Evolutionary conservation across 805 yeast species (phyloP), one percentile per base, ranked within the genome.

Genomic region (Kodamaea laetipori): DNA sequence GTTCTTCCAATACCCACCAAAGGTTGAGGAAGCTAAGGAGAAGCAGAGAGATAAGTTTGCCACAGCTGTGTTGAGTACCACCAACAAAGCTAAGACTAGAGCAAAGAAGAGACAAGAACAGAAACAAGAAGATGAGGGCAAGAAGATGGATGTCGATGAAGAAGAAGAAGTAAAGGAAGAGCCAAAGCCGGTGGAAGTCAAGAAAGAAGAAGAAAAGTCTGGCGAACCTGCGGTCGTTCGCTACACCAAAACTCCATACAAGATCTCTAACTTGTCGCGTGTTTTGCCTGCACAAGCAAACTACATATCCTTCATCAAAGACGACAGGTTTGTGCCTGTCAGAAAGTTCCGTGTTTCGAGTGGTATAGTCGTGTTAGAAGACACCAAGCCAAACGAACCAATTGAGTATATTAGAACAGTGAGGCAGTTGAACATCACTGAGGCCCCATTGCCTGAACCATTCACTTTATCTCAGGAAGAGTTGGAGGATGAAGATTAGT

Each of bases 41-140:
- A 86, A 87, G 60, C 89, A 83, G 42, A 88, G 90, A 3, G 97
- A 89, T 62, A 90, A 87, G 69, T 78, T 90, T 38, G 86, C 90
- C 1, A 87, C 96, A 32, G 99, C 97, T 2, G 96, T 94, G 11
- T 75, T 94, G 44, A 90, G 97, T 2, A 92, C 97, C 0, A 92
- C 99, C 2, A 88, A 83, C 12, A 84, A 83, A 63, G 97, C 97
- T n/a, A 88, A 86, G 64, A 94, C 92, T 25, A 82, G 97, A 63
- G 96, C 95, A 18, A 83, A 80, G 71, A 81, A 80, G 68, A 71
- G 74, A 31, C 71, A 71, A 49, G 76, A 76, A 34, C 72, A 73
- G 52, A 76, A 76, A 58, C 70, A 74, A 55, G 77, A 76, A 55
- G 69, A 78, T 60, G 78, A 79, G 35, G 73, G 65, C 11, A 45